phyloP scores from a whole-genome alignment of 805 yeast genomes.

The Brettanomyces nanus region DNA sequence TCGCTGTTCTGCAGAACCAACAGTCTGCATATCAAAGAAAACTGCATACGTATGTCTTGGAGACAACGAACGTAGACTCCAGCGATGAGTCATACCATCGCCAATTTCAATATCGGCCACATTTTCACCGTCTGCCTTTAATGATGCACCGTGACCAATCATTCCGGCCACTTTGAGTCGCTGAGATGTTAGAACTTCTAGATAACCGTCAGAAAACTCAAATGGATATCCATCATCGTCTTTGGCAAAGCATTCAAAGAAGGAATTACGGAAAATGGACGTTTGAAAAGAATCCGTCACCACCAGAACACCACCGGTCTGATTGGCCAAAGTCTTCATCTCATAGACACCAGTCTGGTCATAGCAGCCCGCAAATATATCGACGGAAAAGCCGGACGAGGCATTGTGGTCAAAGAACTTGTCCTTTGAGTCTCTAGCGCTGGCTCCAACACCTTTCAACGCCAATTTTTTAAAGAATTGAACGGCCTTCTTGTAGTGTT shows the following conservation, averaged over 20 bases:
- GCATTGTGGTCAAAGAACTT: slow-evolving; percentile 28
- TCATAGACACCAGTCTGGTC: slow-evolving; percentile 94
- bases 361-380: slow-evolving; percentile 89
- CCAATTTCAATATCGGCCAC: slow-evolving; percentile 93
- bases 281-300: slow-evolving; percentile 92
- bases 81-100: slow-evolving; percentile 83
- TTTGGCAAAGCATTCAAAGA: slow-evolving; percentile 76
- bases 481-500: slow-evolving; percentile 78
- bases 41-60: slow-evolving; percentile 86
- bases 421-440: slow-evolving; percentile 27
- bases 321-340: slow-evolving; percentile 78
- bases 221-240: slow-evolving; percentile 81
- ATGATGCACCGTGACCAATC: slow-evolving; percentile 85
- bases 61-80: slow-evolving; percentile 77
- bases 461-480: slow-evolving; percentile 74
- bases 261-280: slow-evolving; percentile 87
- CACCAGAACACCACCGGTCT: slow-evolving; percentile 85
- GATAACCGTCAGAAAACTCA: slow-evolving; percentile 84
- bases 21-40: slow-evolving; percentile 72
- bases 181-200: slow-evolving; percentile 80
- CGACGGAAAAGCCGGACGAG: slow-evolving; percentile 69
- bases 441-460: slow-evolving; percentile 50
- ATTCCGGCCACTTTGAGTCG: slow-evolving; percentile 88
- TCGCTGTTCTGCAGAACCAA: slow-evolving; percentile 37
- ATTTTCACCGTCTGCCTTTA: slow-evolving; percentile 56